Conservation (phyloP, 495 filamentous ascomycete genomes). For the Halenospora varia region DNA sequence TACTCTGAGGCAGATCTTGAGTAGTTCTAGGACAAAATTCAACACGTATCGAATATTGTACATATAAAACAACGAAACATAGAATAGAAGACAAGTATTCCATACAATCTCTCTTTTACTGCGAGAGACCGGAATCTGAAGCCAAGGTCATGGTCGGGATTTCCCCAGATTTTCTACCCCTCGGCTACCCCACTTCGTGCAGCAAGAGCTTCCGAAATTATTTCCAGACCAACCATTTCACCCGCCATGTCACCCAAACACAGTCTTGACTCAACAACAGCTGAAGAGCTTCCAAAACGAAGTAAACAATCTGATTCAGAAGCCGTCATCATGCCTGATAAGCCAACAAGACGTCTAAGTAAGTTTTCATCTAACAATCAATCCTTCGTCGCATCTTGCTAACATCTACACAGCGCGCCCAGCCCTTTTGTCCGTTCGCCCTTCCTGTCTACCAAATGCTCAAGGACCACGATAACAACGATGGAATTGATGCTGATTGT, state of each 20-base stretch:
- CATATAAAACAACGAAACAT: too few species aligned
- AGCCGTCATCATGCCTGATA: slow-evolving; percentile 6
- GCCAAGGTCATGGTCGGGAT: too few species aligned
- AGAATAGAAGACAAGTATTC: too few species aligned
- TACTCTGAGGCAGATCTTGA: too few species aligned
- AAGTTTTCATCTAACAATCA: background rate
- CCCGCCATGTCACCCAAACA: background rate
- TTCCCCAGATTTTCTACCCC: too few species aligned
- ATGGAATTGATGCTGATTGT: background rate
- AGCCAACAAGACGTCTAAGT: slow-evolving; percentile 14
- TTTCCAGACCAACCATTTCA: too few species aligned
- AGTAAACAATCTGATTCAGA: background rate
- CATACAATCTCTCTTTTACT: too few species aligned
- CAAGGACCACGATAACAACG: background rate
- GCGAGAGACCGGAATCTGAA: too few species aligned
- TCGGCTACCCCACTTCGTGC: background rate
- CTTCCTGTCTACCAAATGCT: background rate
- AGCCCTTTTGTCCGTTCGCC: slow-evolving; percentile 21
- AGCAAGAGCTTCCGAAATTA: background rate
- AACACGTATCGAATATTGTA: too few species aligned
- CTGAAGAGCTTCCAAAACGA: background rate
- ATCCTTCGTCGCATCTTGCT: background rate
- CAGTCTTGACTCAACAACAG: background rate
- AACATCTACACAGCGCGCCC: slow-evolving; percentile 13
- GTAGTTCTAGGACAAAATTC: too few species aligned